These are phyloP conservation scores for Daedaleopsis nitida DNA, from an alignment of 768 basidiomycete genomes.

Conservation along the genomic window DNA sequence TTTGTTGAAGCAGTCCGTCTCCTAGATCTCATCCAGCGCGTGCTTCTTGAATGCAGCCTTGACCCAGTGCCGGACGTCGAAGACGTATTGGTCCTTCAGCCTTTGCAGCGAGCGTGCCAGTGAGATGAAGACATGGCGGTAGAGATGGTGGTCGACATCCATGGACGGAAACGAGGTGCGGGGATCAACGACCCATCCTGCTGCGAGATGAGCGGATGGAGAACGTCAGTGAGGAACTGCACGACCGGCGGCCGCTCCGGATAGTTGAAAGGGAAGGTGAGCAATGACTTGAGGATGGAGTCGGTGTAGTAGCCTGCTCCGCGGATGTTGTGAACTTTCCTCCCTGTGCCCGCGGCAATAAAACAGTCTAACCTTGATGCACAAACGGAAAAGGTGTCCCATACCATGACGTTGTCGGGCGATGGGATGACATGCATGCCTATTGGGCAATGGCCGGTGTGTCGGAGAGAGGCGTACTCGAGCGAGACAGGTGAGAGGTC, in stretches of 20 bases:
- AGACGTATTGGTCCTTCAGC: conserved; percentile 78
- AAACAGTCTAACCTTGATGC: conserved; percentile 64
- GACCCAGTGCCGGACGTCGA: conserved; percentile 76
- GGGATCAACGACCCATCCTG: conserved; percentile 72
- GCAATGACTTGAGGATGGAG: conserved; percentile 74
- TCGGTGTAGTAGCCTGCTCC: conserved; percentile 75
- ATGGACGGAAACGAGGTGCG: conserved; percentile 67
- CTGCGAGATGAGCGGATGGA: conserved; percentile 76
- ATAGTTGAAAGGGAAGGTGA: conserved; percentile 71
- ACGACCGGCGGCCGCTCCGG: conserved; percentile 73
- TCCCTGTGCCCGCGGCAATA: not conserved
- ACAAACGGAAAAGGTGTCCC: conserved; percentile 85
- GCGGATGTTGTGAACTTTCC: not conserved
- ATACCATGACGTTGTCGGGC: conserved; percentile 56
- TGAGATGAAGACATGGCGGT: too few relatives aligned
- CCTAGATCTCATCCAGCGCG: conserved; percentile 66
- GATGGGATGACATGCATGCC: conserved; percentile 68
- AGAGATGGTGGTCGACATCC: conserved; percentile 44
- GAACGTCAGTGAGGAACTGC: conserved; percentile 79
- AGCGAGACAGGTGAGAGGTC: conserved; percentile 47
- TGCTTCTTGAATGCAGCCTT: conserved; percentile 82
- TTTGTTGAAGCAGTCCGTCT: conserved; percentile 74
- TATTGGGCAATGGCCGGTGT: conserved; percentile 70
- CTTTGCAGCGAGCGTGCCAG: conserved; percentile 41
- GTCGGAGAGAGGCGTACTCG: conserved; percentile 71